Percentiles rank a stretch among this genome's conserved stretches.
Evolutionary conservation across 2,329 filamentous ascomycete species (phyloP).

Genomic region (Xylaria sp.): DNA sequence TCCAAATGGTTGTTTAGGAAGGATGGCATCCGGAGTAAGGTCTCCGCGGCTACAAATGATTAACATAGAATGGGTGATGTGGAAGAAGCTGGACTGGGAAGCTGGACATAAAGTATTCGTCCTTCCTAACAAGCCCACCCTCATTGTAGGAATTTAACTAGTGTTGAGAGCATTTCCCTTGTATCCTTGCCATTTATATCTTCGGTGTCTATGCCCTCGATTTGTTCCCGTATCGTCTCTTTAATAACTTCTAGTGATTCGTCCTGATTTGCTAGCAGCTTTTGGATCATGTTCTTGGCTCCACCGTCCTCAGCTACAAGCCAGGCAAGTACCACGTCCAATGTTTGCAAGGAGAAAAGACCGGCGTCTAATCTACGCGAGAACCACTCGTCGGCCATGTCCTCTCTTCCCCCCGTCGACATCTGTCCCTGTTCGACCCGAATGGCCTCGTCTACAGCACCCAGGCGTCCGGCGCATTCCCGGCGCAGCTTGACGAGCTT

Average conservation of each 20-base stretch:
- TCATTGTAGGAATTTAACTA: constrained; percentile 61
- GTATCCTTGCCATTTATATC: constrained; percentile 69
- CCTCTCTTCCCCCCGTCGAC: constrained; percentile 68
- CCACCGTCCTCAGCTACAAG: constrained; percentile 88
- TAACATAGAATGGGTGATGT: constrained; percentile 26
- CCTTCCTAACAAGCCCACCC: constrained; percentile 38
- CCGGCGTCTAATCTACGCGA: constrained; percentile 83
- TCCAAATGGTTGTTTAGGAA: constrained; percentile 11
- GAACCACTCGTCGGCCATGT: constrained; percentile 76
- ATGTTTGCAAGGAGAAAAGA: constrained; percentile 81
- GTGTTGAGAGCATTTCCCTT: constrained; percentile 65
- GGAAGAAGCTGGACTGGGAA: constrained; percentile 28
- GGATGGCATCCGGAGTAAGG: constrained; percentile 3
- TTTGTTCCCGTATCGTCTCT: constrained; percentile 72
- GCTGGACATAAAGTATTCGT: constrained; percentile 40
- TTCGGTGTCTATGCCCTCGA: constrained; percentile 60
- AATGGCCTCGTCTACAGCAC: constrained; percentile 72
- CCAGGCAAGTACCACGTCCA: constrained; percentile 91
- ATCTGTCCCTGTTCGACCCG: constrained; percentile 64
- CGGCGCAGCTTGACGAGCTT: constrained; percentile 77
- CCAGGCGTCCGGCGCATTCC: constrained; percentile 74
- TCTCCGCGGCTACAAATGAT: constrained; percentile 1
- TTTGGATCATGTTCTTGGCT: constrained; percentile 72
- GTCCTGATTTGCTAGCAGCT: constrained; percentile 74
- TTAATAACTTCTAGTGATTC: constrained; percentile 73